Evolutionary conservation across 2,329 filamentous ascomycete species (phyloP).

Genomic region (Alternaria viburni): DNA sequence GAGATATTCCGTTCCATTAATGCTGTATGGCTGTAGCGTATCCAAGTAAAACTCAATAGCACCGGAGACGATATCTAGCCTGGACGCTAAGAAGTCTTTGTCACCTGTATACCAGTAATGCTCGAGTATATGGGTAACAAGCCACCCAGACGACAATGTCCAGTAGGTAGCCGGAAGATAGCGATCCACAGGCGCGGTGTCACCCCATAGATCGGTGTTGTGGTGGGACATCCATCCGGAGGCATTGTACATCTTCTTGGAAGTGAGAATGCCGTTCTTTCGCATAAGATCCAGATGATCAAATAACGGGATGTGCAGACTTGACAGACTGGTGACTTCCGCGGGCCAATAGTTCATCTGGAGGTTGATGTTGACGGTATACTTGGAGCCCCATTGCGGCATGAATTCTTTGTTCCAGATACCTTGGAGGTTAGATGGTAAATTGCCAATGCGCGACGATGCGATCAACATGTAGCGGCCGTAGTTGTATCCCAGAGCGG

Average conservation of each 20-base stretch:
- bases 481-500: conserved; percentile 48
- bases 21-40: background rate
- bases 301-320: conserved; percentile 53
- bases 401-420: conserved; percentile 53
- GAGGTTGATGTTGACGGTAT: conserved; percentile 60
- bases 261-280: conserved; percentile 33
- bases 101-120: conserved; percentile 32
- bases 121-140: conserved; percentile 31
- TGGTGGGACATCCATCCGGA: conserved; percentile 37
- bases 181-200: conserved; percentile 28
- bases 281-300: conserved; percentile 49
- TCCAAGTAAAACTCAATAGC: conserved; percentile 5
- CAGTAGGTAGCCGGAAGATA: conserved; percentile 34
- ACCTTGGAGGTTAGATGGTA: conserved; percentile 55
- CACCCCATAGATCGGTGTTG: conserved; percentile 36
- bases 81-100: conserved; percentile 17
- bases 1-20: conserved; percentile 12
- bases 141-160: conserved; percentile 38
- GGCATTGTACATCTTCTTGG: conserved; percentile 20
- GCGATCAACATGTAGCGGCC: conserved; percentile 51
- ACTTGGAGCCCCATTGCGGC: conserved; percentile 57
- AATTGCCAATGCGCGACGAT: conserved; percentile 33
- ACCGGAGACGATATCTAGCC: conserved; percentile 1
- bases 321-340: conserved; percentile 31
- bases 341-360: conserved; percentile 62